A percentile compares a stretch with the other conserved stretches of the same genome.
Conservation (phyloP, 1,284 basidiomycete species). For the Ustilago xerochloae region DNA sequence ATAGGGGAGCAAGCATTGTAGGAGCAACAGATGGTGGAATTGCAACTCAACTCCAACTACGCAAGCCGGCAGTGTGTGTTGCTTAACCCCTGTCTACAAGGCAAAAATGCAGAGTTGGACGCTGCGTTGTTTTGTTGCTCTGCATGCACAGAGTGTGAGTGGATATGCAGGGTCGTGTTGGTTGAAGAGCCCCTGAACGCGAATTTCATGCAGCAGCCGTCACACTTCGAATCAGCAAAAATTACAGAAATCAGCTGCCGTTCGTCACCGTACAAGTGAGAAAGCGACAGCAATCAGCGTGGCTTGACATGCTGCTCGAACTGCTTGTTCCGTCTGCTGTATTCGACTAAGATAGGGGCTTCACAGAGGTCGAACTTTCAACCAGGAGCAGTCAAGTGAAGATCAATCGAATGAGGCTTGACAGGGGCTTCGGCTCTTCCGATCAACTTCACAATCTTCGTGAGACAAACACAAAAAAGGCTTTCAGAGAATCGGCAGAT, state of each 20-base stretch:
- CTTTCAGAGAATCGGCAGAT: neutral
- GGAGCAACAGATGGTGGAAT: neutral
- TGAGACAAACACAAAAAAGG: neutral
- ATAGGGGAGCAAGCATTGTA: neutral
- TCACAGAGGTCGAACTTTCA: too few relatives aligned
- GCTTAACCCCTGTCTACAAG: slow-evolving; percentile 16
- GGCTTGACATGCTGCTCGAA: too few relatives aligned
- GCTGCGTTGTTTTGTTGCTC: too few relatives aligned
- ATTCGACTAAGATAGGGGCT: too few relatives aligned
- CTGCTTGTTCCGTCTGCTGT: too few relatives aligned
- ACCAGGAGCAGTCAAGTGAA: neutral
- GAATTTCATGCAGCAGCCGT: slow-evolving; percentile 13
- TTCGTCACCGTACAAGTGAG: too few relatives aligned
- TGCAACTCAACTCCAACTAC: slow-evolving; percentile 5
- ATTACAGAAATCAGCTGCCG: too few relatives aligned
- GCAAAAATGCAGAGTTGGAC: too few relatives aligned
- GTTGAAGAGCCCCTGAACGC: slow-evolving; percentile 31
- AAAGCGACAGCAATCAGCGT: too few relatives aligned
- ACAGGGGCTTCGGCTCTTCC: slow-evolving; percentile 16
- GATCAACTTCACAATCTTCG: too few relatives aligned
- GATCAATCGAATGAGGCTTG: neutral
- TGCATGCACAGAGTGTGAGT: too few relatives aligned
- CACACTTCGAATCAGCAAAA: too few relatives aligned
- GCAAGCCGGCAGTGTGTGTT: neutral
- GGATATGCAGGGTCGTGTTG: slow-evolving; percentile 43